Percentiles rank a stretch among this genome's conserved stretches.
phyloP scores from a whole-genome alignment of 1,284 basidiomycete species.

The Trametes versicolor region DNA sequence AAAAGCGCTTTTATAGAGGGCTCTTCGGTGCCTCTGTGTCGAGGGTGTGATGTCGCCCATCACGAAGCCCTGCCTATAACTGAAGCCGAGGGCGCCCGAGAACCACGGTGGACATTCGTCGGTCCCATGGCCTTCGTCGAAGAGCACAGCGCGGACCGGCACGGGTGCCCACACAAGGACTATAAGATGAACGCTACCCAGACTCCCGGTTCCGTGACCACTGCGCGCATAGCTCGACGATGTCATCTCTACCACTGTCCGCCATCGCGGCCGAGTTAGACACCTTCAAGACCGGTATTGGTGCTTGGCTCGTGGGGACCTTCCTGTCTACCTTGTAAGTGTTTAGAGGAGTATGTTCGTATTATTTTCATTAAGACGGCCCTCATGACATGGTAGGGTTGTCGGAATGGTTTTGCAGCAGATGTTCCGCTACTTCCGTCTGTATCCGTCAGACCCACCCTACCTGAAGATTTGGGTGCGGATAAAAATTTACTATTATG shows the following conservation, averaged over 20 bases:
- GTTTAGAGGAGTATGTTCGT: too few species aligned
- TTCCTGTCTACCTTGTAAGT: constrained; percentile 18
- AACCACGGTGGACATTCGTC: background rate
- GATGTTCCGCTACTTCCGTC: constrained; percentile 16
- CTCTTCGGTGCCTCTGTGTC: constrained; percentile 1
- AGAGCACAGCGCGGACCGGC: background rate
- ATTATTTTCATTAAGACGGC: background rate
- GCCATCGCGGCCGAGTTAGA: background rate
- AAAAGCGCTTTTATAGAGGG: background rate
- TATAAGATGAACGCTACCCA: background rate
- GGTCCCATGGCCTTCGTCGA: background rate
- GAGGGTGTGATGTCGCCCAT: background rate
- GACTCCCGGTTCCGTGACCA: background rate
- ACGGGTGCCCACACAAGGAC: background rate
- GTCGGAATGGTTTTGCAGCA: constrained; percentile 15
- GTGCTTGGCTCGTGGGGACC: constrained; percentile 17
- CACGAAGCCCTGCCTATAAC: background rate
- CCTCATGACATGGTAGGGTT: background rate
- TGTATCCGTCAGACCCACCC: constrained; percentile 8
- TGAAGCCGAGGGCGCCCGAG: background rate
- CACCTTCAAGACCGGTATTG: constrained; percentile 14
- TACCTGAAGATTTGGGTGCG: constrained; percentile 15
- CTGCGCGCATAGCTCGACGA: background rate
- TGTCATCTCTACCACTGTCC: constrained; percentile 1
- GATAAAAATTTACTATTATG: too few species aligned